phyloP scores from a whole-genome alignment of 2,329 filamentous ascomycete species.

The Diaporthe vexans region DNA sequence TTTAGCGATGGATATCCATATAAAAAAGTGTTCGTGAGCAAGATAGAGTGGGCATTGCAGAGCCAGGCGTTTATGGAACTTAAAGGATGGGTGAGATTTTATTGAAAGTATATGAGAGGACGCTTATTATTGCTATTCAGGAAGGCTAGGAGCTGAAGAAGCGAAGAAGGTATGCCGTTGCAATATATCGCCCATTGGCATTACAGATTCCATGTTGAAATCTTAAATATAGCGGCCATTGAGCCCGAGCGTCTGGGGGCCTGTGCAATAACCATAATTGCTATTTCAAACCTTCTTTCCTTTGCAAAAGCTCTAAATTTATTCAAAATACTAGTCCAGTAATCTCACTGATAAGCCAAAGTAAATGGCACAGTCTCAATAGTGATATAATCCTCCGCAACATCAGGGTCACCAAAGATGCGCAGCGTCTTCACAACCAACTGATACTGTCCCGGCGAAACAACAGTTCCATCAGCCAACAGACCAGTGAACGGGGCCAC shows the following conservation, averaged over 20 bases:
- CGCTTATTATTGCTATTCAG: no score
- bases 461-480: conserved; percentile 44
- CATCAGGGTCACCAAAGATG: conserved; percentile 46
- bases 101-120: neutral
- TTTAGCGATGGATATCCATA: neutral
- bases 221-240: no score
- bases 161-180: no score
- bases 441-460: conserved; percentile 46
- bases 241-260: no score
- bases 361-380: conserved; percentile 31
- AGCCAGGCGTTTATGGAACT: neutral
- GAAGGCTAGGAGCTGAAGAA: no score
- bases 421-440: conserved; percentile 46
- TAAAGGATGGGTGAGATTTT: neutral
- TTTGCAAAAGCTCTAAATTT: no score
- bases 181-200: no score
- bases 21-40: neutral
- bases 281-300: no score
- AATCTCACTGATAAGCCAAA: conserved; percentile 24
- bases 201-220: no score
- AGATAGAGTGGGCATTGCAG: neutral
- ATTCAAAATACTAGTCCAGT: no score
- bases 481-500: conserved; percentile 44
- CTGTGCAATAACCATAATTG: no score
- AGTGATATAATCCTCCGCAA: conserved; percentile 46